Evolutionary conservation across 345 rosid species (phyloP).

Genomic region (Carallia brachiata): DNA sequence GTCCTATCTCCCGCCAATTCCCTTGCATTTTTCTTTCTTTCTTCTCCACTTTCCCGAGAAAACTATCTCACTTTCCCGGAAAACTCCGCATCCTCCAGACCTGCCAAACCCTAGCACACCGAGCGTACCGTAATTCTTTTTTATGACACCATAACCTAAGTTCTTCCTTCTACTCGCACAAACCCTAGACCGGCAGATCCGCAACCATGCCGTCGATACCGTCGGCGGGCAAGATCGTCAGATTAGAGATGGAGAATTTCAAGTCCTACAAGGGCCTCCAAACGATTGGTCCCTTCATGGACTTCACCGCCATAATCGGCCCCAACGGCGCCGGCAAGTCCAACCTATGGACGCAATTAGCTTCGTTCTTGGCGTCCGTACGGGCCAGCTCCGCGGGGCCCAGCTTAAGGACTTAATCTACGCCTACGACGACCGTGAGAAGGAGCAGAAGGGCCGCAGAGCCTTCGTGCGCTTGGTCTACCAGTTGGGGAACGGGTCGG

Average conservation of each 20-base stretch:
- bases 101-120: neutral
- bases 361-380: slow-evolving; percentile 94
- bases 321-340: slow-evolving; percentile 99
- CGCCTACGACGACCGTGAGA: slow-evolving; percentile 87
- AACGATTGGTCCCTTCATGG: slow-evolving; percentile 83
- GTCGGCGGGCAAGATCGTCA: slow-evolving; percentile 70
- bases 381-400: slow-evolving; percentile 93
- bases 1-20: slow-evolving; percentile 19
- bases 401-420: slow-evolving; percentile 95
- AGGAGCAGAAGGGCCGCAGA: slow-evolving; percentile 80
- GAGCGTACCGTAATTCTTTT: neutral
- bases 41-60: neutral
- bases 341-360: slow-evolving; percentile 99
- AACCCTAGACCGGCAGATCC: slow-evolving; percentile 15
- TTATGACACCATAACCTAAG: neutral
- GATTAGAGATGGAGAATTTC: slow-evolving; percentile 90
- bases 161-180: neutral
- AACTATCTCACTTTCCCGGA: too few relatives aligned
- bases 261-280: slow-evolving; percentile 93
- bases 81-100: too few relatives aligned
- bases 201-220: slow-evolving; percentile 62
- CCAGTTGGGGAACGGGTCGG: slow-evolving; percentile 58
- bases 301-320: slow-evolving; percentile 96
- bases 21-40: neutral
- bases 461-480: slow-evolving; percentile 86